phyloP scores from a whole-genome alignment of 2,329 filamentous ascomycete genomes.

The Bipolaris gigantea region DNA sequence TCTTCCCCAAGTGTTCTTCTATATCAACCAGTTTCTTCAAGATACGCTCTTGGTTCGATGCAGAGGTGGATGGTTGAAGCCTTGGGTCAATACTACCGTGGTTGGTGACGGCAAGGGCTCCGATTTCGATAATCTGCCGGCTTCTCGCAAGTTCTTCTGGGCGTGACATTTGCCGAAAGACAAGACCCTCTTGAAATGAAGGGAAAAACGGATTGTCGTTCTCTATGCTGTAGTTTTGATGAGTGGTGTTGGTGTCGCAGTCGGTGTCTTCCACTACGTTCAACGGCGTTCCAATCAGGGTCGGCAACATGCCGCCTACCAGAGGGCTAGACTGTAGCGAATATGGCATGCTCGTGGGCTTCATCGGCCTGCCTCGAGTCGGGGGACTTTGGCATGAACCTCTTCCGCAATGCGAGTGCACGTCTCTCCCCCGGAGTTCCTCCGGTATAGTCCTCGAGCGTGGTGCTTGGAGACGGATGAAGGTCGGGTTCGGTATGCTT shows the following conservation, averaged over 20 bases:
- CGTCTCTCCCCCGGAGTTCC: conserved; percentile 5
- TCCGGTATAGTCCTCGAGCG: conserved; percentile 12
- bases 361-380: conserved; percentile 1
- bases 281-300: conserved; percentile 20
- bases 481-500: conserved; percentile 22
- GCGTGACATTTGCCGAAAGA: conserved; percentile 28
- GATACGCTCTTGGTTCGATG: not conserved
- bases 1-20: conserved; percentile 18
- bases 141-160: conserved; percentile 23
- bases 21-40: conserved; percentile 24
- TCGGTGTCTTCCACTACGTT: conserved; percentile 1
- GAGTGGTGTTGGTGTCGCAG: not conserved
- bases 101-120: conserved; percentile 30
- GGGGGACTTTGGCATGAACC: conserved; percentile 13
- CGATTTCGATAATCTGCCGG: conserved; percentile 34
- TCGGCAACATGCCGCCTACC: conserved; percentile 10
- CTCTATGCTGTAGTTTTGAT: not conserved
- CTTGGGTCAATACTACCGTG: conserved; percentile 5
- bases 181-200: not conserved
- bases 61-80: not conserved
- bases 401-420: conserved; percentile 3
- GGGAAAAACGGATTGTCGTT: not conserved
- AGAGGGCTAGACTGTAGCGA: conserved; percentile 1
- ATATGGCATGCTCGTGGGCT: conserved; percentile 11
- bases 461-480: conserved; percentile 27